These are phyloP conservation scores for Poteriospumella lacustris DNA, from an alignment of 108 stramenopile species.

Conservation along the genomic window DNA sequence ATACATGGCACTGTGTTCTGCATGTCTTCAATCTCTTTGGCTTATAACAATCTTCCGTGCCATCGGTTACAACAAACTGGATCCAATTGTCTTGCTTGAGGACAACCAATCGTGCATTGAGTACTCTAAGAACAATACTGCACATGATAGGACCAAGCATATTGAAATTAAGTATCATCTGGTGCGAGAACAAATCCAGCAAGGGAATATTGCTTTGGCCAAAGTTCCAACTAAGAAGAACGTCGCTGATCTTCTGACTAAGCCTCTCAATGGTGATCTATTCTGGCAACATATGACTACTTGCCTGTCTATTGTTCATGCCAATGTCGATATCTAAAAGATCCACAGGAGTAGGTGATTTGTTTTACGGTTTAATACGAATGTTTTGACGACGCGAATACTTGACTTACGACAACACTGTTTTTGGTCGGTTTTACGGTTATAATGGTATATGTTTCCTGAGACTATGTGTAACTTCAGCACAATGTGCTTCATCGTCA, in stretches of 20 bases:
- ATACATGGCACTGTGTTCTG: slow-evolving; percentile 7
- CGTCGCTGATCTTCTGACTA: slow-evolving; percentile 9
- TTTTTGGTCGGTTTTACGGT: not conserved
- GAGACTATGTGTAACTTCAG: slow-evolving; percentile 7
- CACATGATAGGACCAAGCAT: not conserved
- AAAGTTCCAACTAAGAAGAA: not conserved
- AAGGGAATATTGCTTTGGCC: not conserved
- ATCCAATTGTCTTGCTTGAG: slow-evolving; percentile 10
- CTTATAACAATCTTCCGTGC: slow-evolving; percentile 10
- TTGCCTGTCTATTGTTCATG: slow-evolving; percentile 7
- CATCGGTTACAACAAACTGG: not conserved
- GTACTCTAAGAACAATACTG: not conserved
- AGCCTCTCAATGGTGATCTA: slow-evolving; percentile 13
- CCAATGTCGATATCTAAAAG: slow-evolving; percentile 8
- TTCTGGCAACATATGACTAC: slow-evolving; percentile 7
- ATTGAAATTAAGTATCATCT: slow-evolving; percentile 9
- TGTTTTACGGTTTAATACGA: slow-evolving; percentile 8
- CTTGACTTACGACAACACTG: not conserved
- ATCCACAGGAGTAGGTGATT: slow-evolving; percentile 7
- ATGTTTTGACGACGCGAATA: slow-evolving; percentile 2
- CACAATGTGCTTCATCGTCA: slow-evolving; percentile 7
- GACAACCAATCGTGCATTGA: not conserved
- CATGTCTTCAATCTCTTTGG: slow-evolving; percentile 7
- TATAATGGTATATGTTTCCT: slow-evolving; percentile 9
- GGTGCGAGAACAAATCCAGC: slow-evolving; percentile 11